Evolutionary conservation across 129 eudicot genomes (phyloP).

Genomic region (Glebionis coronaria): DNA sequence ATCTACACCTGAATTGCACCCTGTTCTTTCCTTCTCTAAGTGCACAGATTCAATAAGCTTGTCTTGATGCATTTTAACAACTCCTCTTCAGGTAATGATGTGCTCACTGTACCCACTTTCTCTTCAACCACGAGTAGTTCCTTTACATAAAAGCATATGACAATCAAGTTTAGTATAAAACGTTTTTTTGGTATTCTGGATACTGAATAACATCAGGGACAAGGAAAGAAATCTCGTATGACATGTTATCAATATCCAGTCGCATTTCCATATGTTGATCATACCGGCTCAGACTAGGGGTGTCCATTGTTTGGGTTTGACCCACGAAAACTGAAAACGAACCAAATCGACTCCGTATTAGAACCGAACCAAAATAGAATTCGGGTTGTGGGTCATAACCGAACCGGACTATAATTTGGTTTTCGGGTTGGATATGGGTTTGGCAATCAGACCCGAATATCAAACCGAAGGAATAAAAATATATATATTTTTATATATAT

Average conservation of each 20-base stretch:
- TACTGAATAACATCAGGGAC: not conserved
- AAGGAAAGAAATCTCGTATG: slow-evolving; percentile 71
- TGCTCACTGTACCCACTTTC: slow-evolving; percentile 88
- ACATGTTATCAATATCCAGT: slow-evolving; percentile 95
- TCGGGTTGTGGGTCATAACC: too few species aligned
- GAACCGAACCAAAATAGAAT: too few species aligned
- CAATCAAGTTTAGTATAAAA: not conserved
- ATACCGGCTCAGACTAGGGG: too few species aligned
- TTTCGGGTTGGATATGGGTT: too few species aligned
- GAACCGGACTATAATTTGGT: too few species aligned
- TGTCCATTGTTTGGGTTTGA: too few species aligned
- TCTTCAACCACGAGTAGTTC: slow-evolving; percentile 90
- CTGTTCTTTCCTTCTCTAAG: slow-evolving; percentile 24
- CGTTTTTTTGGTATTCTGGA: too few species aligned
- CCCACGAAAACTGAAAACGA: too few species aligned
- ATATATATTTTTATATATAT: too few species aligned
- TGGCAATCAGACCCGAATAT: too few species aligned
- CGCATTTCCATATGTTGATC: slow-evolving; percentile 96
- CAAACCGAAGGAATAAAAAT: too few species aligned
- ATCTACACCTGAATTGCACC: slow-evolving; percentile 33
- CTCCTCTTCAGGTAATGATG: slow-evolving; percentile 74
- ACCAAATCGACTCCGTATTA: too few species aligned
- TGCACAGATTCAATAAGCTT: slow-evolving; percentile 35
- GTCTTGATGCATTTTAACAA: slow-evolving; percentile 55
- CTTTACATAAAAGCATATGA: slow-evolving; percentile 33